Evolutionary conservation across 2,329 filamentous ascomycete species (phyloP), one percentile per base, ranked within the genome.

Genomic region (Xylariaceae sp.): DNA sequence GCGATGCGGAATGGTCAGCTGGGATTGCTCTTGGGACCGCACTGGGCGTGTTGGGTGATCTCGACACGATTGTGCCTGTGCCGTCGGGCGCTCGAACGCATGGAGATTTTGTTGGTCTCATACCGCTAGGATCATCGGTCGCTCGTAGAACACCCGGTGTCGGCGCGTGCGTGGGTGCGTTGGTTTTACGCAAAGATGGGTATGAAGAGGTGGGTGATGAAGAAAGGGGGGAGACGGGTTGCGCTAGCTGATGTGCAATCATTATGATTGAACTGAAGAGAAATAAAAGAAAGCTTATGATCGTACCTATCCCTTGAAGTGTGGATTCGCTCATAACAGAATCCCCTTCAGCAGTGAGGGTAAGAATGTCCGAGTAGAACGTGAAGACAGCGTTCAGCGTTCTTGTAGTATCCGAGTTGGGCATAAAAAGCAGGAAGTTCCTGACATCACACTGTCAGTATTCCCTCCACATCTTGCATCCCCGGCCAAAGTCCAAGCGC

Each of bases 351-450:
- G 90, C 80, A 67, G 89, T 96, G 70, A 99, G 79, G 72, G 88
- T 91, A 68, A 95, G 85, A 63, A 92, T 89, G 47, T 90, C 87
- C 55, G 88, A 86, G 73, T 96, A 99, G 73, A 95, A 97, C 50
- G 89, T 91, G 64, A 96, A 78, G 53, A 96, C 88, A 51, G 89
- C 85, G 68, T 86, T 84, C 44, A 99, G 80, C 61, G 87, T 86
- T 29, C 87, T 84, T 54, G 80, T 79, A 62, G 84, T 77, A 60
- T 85, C 80, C 57, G 74, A 67, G 56, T 75, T 75, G 26, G 84
- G 84, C 75, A 97, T 87, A 73, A 97, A 97, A 44, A 97, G 83
- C 30, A 97, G 80, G 71, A 97, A 99, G 72, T 97, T 87, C 71
- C 91, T 95, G 29, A 34, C 34, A 37, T 30, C 26, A 43, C 5